Evolutionary conservation across 805 yeast species (phyloP).

Genomic region (Teunomyces lycoperdinae): DNA sequence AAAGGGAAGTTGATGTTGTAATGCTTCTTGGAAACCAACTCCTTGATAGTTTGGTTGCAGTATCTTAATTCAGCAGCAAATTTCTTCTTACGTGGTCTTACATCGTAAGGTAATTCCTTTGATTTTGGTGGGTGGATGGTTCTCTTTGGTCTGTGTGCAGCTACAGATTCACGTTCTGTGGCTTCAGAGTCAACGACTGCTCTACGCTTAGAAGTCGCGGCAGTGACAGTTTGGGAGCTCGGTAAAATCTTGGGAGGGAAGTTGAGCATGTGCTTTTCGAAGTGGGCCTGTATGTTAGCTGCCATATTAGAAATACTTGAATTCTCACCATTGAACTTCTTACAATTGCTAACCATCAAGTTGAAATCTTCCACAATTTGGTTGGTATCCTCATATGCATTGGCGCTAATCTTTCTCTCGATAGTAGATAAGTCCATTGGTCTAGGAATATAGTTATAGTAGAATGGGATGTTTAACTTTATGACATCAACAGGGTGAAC

Average conservation of each 20-base stretch:
- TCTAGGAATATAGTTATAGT: conserved; percentile 73
- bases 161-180: conserved; percentile 55
- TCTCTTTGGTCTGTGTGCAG: conserved; percentile 88
- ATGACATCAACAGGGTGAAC: conserved; percentile 85
- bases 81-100: conserved; percentile 88
- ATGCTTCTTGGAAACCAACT: conserved; percentile 77
- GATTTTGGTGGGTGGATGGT: conserved; percentile 96
- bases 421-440: conserved; percentile 96
- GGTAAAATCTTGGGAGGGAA: conserved; percentile 64
- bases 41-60: conserved; percentile 79
- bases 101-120: conserved; percentile 88
- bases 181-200: conserved; percentile 49
- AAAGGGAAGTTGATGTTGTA: conserved; percentile 87
- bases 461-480: conserved; percentile 85
- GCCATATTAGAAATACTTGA: conserved; percentile 91
- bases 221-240: conserved; percentile 7
- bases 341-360: conserved; percentile 80
- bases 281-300: conserved; percentile 82
- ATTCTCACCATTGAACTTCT: conserved; percentile 78
- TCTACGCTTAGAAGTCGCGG: conserved; percentile 29
- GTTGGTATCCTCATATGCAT: conserved; percentile 70
- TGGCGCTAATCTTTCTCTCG: conserved; percentile 68
- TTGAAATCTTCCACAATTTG: conserved; percentile 76
- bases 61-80: conserved; percentile 85
- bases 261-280: conserved; percentile 88